Percentiles rank a stretch among this genome's conserved stretches.
Evolutionary conservation across 768 basidiomycete genomes (phyloP).

Genomic region (Saitozyma podzolica): DNA sequence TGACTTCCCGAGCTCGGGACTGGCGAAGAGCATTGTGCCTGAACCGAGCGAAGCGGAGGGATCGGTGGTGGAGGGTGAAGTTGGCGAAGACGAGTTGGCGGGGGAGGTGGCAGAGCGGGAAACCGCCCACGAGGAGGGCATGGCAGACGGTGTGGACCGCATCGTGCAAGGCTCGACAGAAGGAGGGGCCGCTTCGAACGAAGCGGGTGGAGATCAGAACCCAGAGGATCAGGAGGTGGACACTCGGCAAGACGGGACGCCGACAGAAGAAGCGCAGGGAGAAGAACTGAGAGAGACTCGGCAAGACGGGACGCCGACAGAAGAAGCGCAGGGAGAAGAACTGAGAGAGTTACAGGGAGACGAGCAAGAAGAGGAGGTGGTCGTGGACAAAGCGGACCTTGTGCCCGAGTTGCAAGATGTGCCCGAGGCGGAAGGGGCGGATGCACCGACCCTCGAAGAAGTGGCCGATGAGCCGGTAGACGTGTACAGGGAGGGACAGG

Average conservation of each 20-base stretch:
- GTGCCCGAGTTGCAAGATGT: too few relatives aligned
- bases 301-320: neutral
- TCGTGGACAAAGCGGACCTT: neutral
- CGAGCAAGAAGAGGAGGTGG: neutral
- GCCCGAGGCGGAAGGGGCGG: neutral
- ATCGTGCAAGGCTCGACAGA: neutral
- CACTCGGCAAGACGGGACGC: neutral
- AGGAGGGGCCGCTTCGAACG: neutral
- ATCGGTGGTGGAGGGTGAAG: neutral
- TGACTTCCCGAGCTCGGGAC: constrained; percentile 16
- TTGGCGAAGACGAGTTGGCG: too few relatives aligned
- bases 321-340: neutral
- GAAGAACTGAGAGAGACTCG: neutral
- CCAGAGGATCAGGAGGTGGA: neutral
- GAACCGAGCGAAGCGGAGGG: neutral
- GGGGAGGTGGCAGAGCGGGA: too few relatives aligned
- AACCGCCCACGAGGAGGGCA: neutral
- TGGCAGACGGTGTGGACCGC: neutral
- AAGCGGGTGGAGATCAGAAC: neutral
- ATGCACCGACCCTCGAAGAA: neutral
- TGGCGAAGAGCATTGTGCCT: constrained; percentile 2
- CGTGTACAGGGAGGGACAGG: constrained; percentile 31
- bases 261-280: neutral
- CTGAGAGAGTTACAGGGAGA: neutral
- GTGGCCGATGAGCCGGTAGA: constrained; percentile 14